A percentile compares a stretch with the other conserved stretches of the same genome.
Evolutionary conservation across 495 filamentous ascomycete species (phyloP).

Genomic region (Aspergillus mulundensis): DNA sequence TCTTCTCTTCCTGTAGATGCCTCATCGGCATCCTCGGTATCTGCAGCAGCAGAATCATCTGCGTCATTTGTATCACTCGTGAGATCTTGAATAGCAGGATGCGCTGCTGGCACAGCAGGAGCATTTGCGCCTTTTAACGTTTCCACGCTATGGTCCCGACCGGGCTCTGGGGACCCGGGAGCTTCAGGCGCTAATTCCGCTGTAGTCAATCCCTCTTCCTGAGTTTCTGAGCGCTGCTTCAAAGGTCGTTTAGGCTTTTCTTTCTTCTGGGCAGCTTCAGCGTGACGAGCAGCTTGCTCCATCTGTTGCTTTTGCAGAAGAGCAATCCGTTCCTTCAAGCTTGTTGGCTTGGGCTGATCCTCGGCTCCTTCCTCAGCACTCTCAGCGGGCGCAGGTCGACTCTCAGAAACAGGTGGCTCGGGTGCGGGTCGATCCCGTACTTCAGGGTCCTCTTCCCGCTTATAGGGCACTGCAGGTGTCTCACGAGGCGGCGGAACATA

Average conservation of each 20-base stretch:
- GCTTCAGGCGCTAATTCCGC: constrained; percentile 39
- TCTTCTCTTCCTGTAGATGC: constrained; percentile 71
- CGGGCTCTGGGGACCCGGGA: constrained; percentile 48
- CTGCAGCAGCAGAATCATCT: constrained; percentile 81
- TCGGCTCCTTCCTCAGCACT: constrained; percentile 55
- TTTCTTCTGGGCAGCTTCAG: constrained; percentile 75
- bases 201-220: constrained; percentile 27
- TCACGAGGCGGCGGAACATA: constrained; percentile 74
- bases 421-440: constrained; percentile 57
- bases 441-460: constrained; percentile 85
- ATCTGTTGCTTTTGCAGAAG: constrained; percentile 89
- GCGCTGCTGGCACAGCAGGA: constrained; percentile 45
- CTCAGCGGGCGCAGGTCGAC: constrained; percentile 53
- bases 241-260: constrained; percentile 79
- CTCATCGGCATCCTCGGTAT: constrained; percentile 79
- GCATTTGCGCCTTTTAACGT: constrained; percentile 40
- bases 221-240: constrained; percentile 71
- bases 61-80: constrained; percentile 84
- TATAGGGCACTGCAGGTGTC: constrained; percentile 70
- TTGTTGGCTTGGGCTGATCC: constrained; percentile 83
- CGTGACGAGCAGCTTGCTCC: constrained; percentile 77
- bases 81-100: constrained; percentile 46
- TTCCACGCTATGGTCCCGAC: constrained; percentile 57
- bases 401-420: constrained; percentile 46
- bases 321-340: constrained; percentile 90